A percentile compares a stretch with the other conserved stretches of the same genome.
Conservation (phyloP, 257 asterid genomes). For the Sherardia arvensis region DNA sequence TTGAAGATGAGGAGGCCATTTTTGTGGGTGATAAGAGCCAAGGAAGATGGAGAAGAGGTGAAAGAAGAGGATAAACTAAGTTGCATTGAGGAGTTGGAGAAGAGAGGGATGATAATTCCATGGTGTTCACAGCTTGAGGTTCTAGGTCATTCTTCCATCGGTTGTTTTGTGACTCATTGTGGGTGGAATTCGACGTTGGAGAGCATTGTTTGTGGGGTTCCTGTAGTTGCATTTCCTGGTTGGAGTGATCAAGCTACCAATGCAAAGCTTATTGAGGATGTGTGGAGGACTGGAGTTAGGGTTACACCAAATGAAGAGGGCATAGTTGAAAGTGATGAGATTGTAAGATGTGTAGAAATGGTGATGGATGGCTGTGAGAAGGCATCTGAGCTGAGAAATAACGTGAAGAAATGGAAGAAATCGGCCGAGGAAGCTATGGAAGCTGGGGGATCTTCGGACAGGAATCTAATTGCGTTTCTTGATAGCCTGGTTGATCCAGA, state of each 20-base stretch:
- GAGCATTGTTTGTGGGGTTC: constrained; percentile 14
- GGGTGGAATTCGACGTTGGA: constrained; percentile 33
- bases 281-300: constrained; percentile 23
- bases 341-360: constrained; percentile 18
- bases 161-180: constrained; percentile 27
- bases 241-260: constrained; percentile 31
- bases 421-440: constrained; percentile 16
- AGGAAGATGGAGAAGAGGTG: constrained; percentile 4
- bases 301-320: constrained; percentile 12
- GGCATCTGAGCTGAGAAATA: constrained; percentile 9
- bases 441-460: constrained; percentile 17
- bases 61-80: constrained; percentile 11
- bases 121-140: constrained; percentile 37
- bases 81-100: constrained; percentile 16
- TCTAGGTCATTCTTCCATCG: constrained; percentile 19
- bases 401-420: constrained; percentile 20
- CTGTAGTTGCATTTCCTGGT: constrained; percentile 22
- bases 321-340: constrained; percentile 15
- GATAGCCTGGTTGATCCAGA: neutral
- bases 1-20: constrained; percentile 17
- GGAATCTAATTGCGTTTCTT: constrained; percentile 14
- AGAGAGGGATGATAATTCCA: constrained; percentile 23
- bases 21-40: constrained; percentile 28
- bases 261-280: constrained; percentile 21
- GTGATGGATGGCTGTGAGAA: constrained; percentile 14